These are phyloP conservation scores for Candida silvatica DNA, from an alignment of 805 yeast genomes.

Conservation along the genomic window DNA sequence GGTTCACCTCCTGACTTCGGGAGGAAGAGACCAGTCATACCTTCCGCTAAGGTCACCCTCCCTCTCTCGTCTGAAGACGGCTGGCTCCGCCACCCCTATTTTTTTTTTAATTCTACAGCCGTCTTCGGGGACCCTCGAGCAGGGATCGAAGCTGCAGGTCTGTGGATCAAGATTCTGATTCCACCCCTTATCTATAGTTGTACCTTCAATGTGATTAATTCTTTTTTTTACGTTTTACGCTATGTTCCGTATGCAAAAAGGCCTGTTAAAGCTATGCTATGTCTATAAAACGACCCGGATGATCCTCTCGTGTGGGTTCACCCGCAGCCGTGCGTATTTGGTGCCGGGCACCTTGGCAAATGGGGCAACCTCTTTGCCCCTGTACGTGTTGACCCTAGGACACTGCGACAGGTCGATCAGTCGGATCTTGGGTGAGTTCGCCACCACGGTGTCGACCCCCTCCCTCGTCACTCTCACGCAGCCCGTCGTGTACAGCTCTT, in stretches of 20 bases:
- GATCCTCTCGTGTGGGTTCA: slow-evolving; percentile 38
- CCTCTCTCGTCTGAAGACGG: too few species aligned
- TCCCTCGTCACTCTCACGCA: slow-evolving; percentile 72
- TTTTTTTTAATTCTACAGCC: too few species aligned
- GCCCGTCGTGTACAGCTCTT: slow-evolving; percentile 48
- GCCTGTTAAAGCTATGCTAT: background rate
- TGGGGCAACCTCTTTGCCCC: slow-evolving; percentile 50
- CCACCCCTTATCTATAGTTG: background rate
- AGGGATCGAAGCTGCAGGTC: background rate
- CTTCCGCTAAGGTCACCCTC: too few species aligned
- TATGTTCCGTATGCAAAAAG: background rate
- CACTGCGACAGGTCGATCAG: slow-evolving; percentile 63
- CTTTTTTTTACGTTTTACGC: background rate
- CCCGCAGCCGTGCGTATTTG: slow-evolving; percentile 48
- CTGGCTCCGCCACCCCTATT: too few species aligned
- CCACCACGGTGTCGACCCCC: slow-evolving; percentile 60
- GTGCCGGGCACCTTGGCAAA: slow-evolving; percentile 39
- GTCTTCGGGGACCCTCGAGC: too few species aligned
- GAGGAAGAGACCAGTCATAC: too few species aligned
- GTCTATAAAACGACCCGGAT: slow-evolving; percentile 46
- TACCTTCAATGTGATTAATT: background rate
- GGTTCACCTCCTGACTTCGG: too few species aligned
- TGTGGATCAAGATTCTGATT: too few species aligned
- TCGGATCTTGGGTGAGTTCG: slow-evolving; percentile 44
- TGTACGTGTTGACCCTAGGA: slow-evolving; percentile 55